A percentile compares a stretch with the other conserved stretches of the same genome.
Evolutionary conservation across 352 stramenopile genomes (phyloP).

Genomic region (Pythium diclinum): DNA sequence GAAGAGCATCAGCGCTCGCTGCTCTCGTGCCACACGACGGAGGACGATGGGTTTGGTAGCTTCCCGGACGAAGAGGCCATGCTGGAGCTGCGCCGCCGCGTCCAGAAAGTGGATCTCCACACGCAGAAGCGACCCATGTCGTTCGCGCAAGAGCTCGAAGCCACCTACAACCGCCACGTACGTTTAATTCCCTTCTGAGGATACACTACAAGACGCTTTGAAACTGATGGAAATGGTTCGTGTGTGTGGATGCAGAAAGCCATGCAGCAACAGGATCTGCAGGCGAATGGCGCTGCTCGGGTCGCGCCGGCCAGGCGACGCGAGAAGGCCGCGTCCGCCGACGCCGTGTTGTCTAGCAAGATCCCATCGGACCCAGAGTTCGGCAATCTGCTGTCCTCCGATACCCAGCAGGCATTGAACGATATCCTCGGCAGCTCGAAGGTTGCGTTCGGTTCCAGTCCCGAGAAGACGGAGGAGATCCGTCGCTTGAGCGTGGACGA

Average conservation of each 20-base stretch:
- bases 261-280: constrained; percentile 36
- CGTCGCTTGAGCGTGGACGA: constrained; percentile 56
- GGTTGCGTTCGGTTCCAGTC: constrained; percentile 21
- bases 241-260: constrained; percentile 12
- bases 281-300: constrained; percentile 1
- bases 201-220: too few relatives aligned
- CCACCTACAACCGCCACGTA: constrained; percentile 31
- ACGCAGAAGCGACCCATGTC: constrained; percentile 28
- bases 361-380: constrained; percentile 29
- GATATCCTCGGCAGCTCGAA: constrained; percentile 25
- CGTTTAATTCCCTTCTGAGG: not conserved
- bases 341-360: constrained; percentile 14
- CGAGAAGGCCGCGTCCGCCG: constrained; percentile 14
- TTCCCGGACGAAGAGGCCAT: constrained; percentile 54
- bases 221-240: not conserved
- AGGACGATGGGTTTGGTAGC: constrained; percentile 34
- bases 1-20: constrained; percentile 70
- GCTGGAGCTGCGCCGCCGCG: constrained; percentile 63
- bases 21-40: constrained; percentile 46
- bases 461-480: constrained; percentile 40
- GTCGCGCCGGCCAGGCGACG: not conserved
- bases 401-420: constrained; percentile 52
- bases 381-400: constrained; percentile 30
- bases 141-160: constrained; percentile 29
- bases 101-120: constrained; percentile 40